Base-by-base conservation (phyloP, 306 rosid genomes). In the Mucuna pruriens region DNA sequence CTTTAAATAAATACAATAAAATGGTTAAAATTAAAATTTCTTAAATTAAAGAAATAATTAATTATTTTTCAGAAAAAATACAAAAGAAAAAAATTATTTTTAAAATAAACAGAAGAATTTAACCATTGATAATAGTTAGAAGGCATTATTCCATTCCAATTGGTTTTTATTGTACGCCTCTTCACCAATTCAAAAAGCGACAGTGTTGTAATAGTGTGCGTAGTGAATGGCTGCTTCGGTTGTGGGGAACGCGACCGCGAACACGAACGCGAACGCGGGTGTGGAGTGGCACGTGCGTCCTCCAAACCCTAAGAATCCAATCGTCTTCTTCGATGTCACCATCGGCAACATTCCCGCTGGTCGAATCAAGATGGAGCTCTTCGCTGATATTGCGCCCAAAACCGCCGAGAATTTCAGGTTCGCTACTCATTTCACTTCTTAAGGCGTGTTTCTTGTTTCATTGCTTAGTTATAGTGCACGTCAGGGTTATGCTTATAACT, bases 201-300 rank as follows among this genome's bases (percentile, higher is more conserved):
- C 31, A 15, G 2, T 55, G 62, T 20, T 0, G 31, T 15, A 20
- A 6, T 42, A 0, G 48, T 13, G 57, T 42, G 63, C 9, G 46
- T 25, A 9, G 66, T 11, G 79, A 19, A 93, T 93, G 97, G 90
- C 90, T 48, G 80, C 88, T 77, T 20, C 86, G 2, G 44, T 29
- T 9, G 88, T 74, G 25, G 94, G 86, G 36, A 82, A 42, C 80
- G 52, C 80, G 2, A 72, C 40, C 10, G 13, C 67, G 17, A 57
- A 13, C 78, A 3, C 36, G 0, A 23, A 1, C 45, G 9, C 36
- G 0, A 23, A 1, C 45, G 9, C 25, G 11, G 85, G 90, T 12
- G 91, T 95, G 33, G 99, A 95, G 83, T 95, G 99, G 99, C 99
- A 95, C 85, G 95, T 88, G 80, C 87, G 99, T 26, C 99, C 99